Base-by-base conservation (phyloP, 345 rosid species). In the Limnanthes douglasii region DNA sequence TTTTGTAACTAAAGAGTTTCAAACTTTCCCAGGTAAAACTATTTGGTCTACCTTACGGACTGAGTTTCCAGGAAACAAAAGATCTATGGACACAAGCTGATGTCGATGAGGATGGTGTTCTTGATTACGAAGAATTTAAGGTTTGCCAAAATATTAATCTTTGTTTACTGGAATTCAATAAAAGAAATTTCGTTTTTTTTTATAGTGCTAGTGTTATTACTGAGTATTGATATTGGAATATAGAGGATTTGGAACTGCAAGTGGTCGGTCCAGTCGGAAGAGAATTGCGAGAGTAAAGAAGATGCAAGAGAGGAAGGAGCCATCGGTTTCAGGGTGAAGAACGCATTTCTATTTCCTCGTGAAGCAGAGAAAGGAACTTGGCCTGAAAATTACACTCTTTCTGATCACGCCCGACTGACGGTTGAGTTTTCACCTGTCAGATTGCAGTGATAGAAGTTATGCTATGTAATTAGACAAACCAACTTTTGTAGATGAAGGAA, bases 341-440 rank as follows among this genome's bases (percentile, higher is more conserved):
- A 69, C 57, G 97, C 95, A 4, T 63, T 59, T 50, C 69, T 88
- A 36, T 88, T 69, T 39, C 97, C 97, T 2, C 60, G 60, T 22
- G 97, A 88, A 69, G 90, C 64, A 41, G 97, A 88, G 68, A 79
- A 62, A 54, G 95, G 95, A 46, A 54, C 53, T 45, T 88, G 97
- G 93, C 97, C 97, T 0, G 93, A 83, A 41, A 65, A 69, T 46
- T 78, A 82, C 55, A 76, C 58, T 25, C 78, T 88, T 10, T 88
- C 93, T 0, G 97, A 88, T 54, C 97, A 88, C 41, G 95, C 95
- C 21, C 65, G 81, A 16, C 95, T 83, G 39, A 79, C 86, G 0
- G 95, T 80, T 12, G 80, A 71, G 11, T 79, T 88, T 43, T 73
- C 86, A 5, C 97, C 93, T 0, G 66, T 79, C 39, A 65, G 60